A percentile compares a stretch with the other conserved stretches of the same genome.
Evolutionary conservation across 2,329 filamentous ascomycete species (phyloP).

Genomic region (Pseudophaeomoniella oleicola): DNA sequence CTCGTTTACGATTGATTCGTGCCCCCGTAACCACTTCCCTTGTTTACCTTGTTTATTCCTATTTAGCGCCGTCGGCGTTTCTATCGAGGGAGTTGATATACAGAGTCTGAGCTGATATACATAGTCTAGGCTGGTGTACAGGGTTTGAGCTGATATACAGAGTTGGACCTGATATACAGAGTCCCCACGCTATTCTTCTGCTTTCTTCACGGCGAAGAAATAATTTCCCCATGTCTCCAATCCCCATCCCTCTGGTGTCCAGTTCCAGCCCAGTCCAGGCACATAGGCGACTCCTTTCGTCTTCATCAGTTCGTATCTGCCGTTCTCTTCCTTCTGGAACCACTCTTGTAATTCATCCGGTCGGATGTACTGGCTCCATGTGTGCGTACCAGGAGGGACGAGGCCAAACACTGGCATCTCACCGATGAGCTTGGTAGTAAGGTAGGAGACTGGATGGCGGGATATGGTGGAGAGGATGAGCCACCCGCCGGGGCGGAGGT

Average conservation of each 20-base stretch:
- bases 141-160: too few relatives aligned
- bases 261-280: constrained; percentile 78
- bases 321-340: constrained; percentile 22
- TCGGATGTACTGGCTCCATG: constrained; percentile 94
- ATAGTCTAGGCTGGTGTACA: too few relatives aligned
- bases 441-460: constrained; percentile 73
- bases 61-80: too few relatives aligned
- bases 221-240: constrained; percentile 88
- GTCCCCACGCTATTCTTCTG: too few relatives aligned
- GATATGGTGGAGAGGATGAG: constrained; percentile 85
- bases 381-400: constrained; percentile 84
- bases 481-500: constrained; percentile 86
- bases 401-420: constrained; percentile 60
- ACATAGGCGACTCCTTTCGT: constrained; percentile 74
- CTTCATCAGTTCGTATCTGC: constrained; percentile 43
- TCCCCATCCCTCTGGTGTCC: constrained; percentile 42
- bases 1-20: too few relatives aligned
- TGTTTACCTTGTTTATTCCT: too few relatives aligned
- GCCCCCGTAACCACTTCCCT: too few relatives aligned
- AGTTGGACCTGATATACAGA: too few relatives aligned
- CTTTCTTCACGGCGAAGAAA: constrained; percentile 70
- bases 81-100: too few relatives aligned
- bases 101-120: too few relatives aligned
- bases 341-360: constrained; percentile 51
- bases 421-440: constrained; percentile 83